Base-by-base conservation (phyloP, 2,329 filamentous ascomycete genomes). In the Alternaria rosae region DNA sequence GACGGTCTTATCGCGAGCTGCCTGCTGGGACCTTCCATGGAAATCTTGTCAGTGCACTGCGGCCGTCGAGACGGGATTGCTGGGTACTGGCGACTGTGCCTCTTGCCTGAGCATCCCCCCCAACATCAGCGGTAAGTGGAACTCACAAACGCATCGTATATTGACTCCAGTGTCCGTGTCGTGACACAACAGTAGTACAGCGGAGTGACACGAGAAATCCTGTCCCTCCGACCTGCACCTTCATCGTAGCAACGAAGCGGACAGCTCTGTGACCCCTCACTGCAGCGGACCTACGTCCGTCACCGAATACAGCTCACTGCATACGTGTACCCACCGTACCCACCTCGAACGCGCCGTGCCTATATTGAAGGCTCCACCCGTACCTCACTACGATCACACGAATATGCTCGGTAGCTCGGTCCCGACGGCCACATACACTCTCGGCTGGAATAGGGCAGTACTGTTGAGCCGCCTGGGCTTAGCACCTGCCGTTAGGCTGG, bases 111-210 rank as follows among this genome's bases (percentile, higher is more conserved):
- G 12, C 30, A 11, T 26, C 38, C 44, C 51, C 42, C 10, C 17
- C 23, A 47, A 53, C 43, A 61, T 28, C n/a, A 43, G 20, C 59
- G 21, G 59, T 62, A 59, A 59, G 59, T 62, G 44, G 26, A 50
- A 43, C 26, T 41, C 20, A 23, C 55, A 6, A 45, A 62, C 35
- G 21, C 44, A 53, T 35, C 15, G 28, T 26, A 21, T 48, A 26
- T 42, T 44, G 41, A 44, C 38, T 44, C 12, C 13, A 30, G 38
- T 12, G 13, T 54, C 13, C 25, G 17, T 28, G n/a, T 28, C 7
- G 26, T 44, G 23, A 43, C 38, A 43, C 25, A 26, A 44, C 32
- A 20, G 38, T 35, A 21, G 45, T 23, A 30, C 30, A 30, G 42
- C 48, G 26, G 23, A 44, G 28, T 47, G 15, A 54, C 44, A 41